phyloP scores from a whole-genome alignment of 1,284 basidiomycete species.

The Puccinia novopanici region DNA sequence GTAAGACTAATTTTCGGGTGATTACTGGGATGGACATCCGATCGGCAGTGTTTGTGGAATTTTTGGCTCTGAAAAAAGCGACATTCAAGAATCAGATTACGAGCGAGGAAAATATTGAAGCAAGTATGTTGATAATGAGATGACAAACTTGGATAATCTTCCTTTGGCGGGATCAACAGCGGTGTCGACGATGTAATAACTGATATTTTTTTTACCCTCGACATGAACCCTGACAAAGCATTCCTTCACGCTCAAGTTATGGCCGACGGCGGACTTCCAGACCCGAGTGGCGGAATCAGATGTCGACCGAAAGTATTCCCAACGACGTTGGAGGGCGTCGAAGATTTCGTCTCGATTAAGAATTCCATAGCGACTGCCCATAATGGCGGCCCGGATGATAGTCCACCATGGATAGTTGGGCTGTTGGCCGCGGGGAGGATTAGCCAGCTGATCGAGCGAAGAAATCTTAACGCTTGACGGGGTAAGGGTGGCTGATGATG shows the following conservation, averaged over 20 bases:
- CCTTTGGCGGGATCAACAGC: slow-evolving; percentile 46
- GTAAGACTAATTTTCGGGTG: slow-evolving; percentile 36
- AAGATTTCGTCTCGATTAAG: slow-evolving; percentile 46
- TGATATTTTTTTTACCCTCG: slow-evolving; percentile 39
- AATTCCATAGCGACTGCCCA: slow-evolving; percentile 50
- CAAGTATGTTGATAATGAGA: not conserved
- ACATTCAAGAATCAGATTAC: not conserved
- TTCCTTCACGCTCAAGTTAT: slow-evolving; percentile 50
- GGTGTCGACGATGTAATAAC: slow-evolving; percentile 51
- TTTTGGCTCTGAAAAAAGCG: slow-evolving; percentile 23
- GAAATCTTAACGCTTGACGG: slow-evolving; percentile 23
- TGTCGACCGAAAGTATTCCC: slow-evolving; percentile 46
- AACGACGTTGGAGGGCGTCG: slow-evolving; percentile 36
- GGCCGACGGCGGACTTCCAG: slow-evolving; percentile 49
- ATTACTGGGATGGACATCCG: slow-evolving; percentile 39
- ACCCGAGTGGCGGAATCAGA: slow-evolving; percentile 14
- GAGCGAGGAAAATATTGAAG: no score
- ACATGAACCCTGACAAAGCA: slow-evolving; percentile 50
- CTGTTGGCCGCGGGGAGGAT: slow-evolving; percentile 49
- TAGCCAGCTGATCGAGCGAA: slow-evolving; percentile 46
- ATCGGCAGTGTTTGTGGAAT: slow-evolving; percentile 7
- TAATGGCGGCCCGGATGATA: slow-evolving; percentile 47
- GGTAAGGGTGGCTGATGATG: not conserved
- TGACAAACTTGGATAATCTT: slow-evolving; percentile 44
- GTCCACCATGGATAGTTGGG: slow-evolving; percentile 52